Conservation (phyloP, 306 rosid species). For the Dalbergia cultrata region DNA sequence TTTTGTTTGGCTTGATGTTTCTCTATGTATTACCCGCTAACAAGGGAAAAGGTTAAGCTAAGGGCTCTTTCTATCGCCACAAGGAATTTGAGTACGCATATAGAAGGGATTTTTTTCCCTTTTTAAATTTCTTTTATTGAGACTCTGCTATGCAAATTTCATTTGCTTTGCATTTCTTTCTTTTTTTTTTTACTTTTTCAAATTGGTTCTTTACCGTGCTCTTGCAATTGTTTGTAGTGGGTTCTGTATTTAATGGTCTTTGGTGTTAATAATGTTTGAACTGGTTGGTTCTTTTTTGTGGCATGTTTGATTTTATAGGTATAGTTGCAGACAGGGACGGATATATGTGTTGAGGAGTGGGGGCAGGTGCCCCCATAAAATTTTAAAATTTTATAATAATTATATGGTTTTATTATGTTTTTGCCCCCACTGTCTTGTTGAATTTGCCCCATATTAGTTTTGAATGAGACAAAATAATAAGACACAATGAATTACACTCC, state of each 20-base stretch:
- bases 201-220: neutral
- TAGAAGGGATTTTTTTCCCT: neutral
- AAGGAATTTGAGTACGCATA: slow-evolving; percentile 70
- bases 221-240: neutral
- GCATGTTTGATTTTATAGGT: slow-evolving; percentile 60
- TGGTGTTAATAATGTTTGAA: neutral
- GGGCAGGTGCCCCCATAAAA: no score
- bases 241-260: neutral
- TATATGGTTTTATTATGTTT: no score
- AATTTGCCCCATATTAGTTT: no score
- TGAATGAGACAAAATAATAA: no score
- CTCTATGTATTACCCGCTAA: slow-evolving; percentile 78
- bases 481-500: no score
- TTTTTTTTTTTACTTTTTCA: neutral
- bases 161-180: neutral
- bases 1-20: slow-evolving; percentile 64
- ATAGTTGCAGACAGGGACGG: no score
- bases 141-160: neutral
- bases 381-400: no score
- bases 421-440: no score
- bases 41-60: slow-evolving; percentile 73
- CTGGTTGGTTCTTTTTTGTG: neutral
- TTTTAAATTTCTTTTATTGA: neutral
- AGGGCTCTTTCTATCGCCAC: slow-evolving; percentile 72
- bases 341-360: no score